phyloP scores from a whole-genome alignment of 2,329 filamentous ascomycete species.

The Pseudocercospora vitis region DNA sequence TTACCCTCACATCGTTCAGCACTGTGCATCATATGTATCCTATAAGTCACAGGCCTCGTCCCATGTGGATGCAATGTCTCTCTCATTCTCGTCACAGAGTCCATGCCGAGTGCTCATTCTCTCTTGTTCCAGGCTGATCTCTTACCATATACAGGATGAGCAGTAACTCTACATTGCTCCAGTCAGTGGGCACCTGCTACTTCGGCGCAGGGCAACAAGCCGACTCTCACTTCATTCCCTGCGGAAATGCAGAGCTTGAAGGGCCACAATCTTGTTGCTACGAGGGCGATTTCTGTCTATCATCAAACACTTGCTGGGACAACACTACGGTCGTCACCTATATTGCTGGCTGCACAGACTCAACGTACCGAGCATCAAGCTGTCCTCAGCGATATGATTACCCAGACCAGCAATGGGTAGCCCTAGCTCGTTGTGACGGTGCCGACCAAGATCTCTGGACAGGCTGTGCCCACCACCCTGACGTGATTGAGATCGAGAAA shows the following conservation, averaged over 20 bases:
- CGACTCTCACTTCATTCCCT: constrained; percentile 1
- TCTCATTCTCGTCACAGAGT: neutral
- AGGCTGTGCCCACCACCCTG: neutral
- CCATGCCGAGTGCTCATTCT: neutral
- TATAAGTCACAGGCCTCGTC: neutral
- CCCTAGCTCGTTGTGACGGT: neutral
- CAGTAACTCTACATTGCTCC: neutral
- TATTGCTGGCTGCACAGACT: constrained; percentile 6
- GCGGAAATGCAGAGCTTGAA: neutral
- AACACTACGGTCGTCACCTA: constrained; percentile 1
- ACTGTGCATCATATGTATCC: neutral
- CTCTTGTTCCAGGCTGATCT: neutral
- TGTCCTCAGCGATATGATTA: neutral
- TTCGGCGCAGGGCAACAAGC: constrained; percentile 8
- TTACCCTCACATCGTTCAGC: neutral
- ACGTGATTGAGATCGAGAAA: neutral
- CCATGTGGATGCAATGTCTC: neutral
- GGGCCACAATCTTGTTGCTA: constrained; percentile 1
- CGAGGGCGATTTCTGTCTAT: neutral
- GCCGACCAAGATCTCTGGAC: constrained; percentile 3
- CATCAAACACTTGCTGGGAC: neutral
- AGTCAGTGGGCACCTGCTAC: constrained; percentile 3
- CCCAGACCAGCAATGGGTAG: constrained; percentile 5
- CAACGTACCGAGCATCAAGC: neutral
- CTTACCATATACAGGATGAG: neutral